Evolutionary conservation across 2,329 filamentous ascomycete genomes (phyloP), one percentile per base, ranked within the genome.

Genomic region (Trichoderma endophyticum): DNA sequence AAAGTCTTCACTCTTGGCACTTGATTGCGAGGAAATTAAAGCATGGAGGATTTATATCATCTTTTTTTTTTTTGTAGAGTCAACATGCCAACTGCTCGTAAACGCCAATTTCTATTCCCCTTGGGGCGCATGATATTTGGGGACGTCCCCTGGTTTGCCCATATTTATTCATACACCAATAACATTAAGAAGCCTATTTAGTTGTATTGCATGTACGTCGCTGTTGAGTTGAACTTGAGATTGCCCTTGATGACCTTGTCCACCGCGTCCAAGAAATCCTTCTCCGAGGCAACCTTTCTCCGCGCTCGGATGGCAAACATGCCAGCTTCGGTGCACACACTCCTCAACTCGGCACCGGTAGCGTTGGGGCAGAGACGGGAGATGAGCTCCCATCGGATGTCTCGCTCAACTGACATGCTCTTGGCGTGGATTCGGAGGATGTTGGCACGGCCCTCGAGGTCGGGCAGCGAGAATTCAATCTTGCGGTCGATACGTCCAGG

Each of bases 221-320:
- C 95, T 73, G 96, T 99, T 72, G 93, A 97, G 89, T 98, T 98
- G 88, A 99, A 99, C 90, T 99, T 99, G 82, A 97, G 87, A 84
- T 98, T 98, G 78, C 93, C 95, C 89, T 98, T 97, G 86, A 98
- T 98, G 75, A 99, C 96, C 90, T 99, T 99, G 87, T 99, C 96
- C 73, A 99, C 96, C 3, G 96, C 95, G 72, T 93, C 95, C 77
- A 99, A 85, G 84, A 99, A 99, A 84, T 99, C 96, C 89, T 99
- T 98, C 87, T 99, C 96, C 1, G 95, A 95, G 0, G 96, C 96
- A 18, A 99, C 94, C 92, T 99, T 99, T 84, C 96, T 91, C 81
- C 96, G 87, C 48, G 93, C 93, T 61, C 96, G 90, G 76, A 99
- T 98, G 73, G 96, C 96, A 80, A 97, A 99, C 95, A 99, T 98